A percentile compares a stretch with the other conserved stretches of the same genome.
These are phyloP conservation scores for Licmophora abbreviata DNA, from an alignment of 108 stramenopile species.

Conservation along the genomic window DNA sequence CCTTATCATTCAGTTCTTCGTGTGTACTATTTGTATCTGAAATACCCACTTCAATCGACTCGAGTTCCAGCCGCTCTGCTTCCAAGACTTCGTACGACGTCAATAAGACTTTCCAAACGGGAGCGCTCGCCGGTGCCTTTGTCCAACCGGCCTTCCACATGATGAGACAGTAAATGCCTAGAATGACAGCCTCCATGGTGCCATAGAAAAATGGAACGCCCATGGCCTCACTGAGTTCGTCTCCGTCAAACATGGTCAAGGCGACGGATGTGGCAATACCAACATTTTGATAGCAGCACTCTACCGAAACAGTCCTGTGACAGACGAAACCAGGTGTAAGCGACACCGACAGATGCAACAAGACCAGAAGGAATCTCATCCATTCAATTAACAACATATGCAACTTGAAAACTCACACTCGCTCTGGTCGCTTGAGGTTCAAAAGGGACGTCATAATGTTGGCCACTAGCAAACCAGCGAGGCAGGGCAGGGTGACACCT, in stretches of 20 bases:
- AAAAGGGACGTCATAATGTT: conserved; percentile 30
- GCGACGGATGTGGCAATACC: conserved; percentile 77
- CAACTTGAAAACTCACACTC: conserved; percentile 25
- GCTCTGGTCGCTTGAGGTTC: conserved; percentile 52
- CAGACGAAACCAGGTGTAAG: too few relatives aligned
- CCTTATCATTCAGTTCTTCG: too few relatives aligned
- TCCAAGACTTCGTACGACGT: conserved; percentile 51
- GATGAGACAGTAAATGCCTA: conserved; percentile 55
- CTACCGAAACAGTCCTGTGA: conserved; percentile 61
- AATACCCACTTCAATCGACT: not conserved
- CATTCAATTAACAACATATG: not conserved
- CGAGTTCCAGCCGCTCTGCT: not conserved
- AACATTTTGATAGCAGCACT: conserved; percentile 85
- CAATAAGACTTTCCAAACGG: conserved; percentile 45
- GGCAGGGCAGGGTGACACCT: conserved; percentile 49
- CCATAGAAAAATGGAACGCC: conserved; percentile 82
- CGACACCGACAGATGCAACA: too few relatives aligned
- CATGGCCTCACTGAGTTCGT: conserved; percentile 53
- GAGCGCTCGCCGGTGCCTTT: conserved; percentile 63
- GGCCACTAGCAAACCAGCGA: conserved; percentile 57
- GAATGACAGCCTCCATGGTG: conserved; percentile 43
- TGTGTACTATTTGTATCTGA: not conserved
- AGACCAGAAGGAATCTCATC: not conserved
- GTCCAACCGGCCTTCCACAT: conserved; percentile 78
- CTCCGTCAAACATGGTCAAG: conserved; percentile 67